These are phyloP conservation scores for Catunica adiposa DNA, from an alignment of 2,329 filamentous ascomycete genomes.

Conservation along the genomic window DNA sequence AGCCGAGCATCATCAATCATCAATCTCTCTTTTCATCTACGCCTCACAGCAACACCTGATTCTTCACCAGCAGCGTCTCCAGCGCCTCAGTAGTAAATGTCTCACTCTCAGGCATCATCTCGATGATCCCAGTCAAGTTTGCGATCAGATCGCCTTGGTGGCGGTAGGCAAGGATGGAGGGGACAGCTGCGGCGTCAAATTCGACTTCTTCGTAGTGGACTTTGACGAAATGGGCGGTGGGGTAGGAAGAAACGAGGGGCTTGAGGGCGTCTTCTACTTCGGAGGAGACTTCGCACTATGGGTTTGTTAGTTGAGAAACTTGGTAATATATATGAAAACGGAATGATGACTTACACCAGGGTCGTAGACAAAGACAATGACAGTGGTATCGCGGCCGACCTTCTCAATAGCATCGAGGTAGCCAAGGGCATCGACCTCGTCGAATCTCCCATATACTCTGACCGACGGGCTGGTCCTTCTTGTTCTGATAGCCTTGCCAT, in stretches of 20 bases:
- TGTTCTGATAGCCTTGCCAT: conserved; percentile 39
- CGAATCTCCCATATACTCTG: conserved; percentile 60
- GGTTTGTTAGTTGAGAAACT: conserved; percentile 16
- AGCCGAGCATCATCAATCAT: not conserved
- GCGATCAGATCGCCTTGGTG: conserved; percentile 79
- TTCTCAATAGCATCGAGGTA: conserved; percentile 96
- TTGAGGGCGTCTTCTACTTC: conserved; percentile 64
- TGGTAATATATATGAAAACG: not conserved
- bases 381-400: conserved; percentile 60
- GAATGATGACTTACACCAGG: conserved; percentile 45
- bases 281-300: conserved; percentile 59
- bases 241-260: conserved; percentile 55
- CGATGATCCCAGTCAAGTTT: conserved; percentile 71
- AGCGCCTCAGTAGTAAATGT: conserved; percentile 39
- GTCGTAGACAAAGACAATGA: conserved; percentile 90
- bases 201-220: conserved; percentile 84
- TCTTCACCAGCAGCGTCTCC: conserved; percentile 34
- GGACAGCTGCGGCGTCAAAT: conserved; percentile 77
- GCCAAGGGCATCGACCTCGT: conserved; percentile 73
- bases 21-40: not conserved
- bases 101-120: conserved; percentile 62
- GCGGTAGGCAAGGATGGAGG: conserved; percentile 75
- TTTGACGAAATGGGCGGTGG: conserved; percentile 71
- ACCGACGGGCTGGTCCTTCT: conserved; percentile 61
- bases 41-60: conserved; percentile 24